A percentile compares a stretch with the other conserved stretches of the same genome.
phyloP scores from a whole-genome alignment of 2,329 filamentous ascomycete genomes.

The Pseudopyrenochaeta lycopersici region DNA sequence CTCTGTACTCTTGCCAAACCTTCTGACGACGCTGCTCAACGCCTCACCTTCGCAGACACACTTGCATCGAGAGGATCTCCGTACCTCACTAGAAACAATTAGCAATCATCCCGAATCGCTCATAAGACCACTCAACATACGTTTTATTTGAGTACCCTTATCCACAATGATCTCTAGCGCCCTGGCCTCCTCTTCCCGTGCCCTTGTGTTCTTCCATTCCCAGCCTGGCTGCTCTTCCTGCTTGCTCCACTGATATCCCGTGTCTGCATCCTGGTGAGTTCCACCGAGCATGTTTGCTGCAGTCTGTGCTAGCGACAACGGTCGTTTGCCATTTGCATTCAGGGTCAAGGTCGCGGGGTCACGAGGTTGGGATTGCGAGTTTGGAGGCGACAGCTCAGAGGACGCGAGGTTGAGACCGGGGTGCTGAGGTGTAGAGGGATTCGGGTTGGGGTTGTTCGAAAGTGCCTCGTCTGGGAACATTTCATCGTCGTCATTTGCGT shows the following conservation, averaged over 20 bases:
- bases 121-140: slow-evolving; percentile 23
- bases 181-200: slow-evolving; percentile 46
- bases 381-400: slow-evolving; percentile 64
- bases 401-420: slow-evolving; percentile 33
- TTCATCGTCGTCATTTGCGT: slow-evolving; percentile 47
- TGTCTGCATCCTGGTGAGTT: slow-evolving; percentile 31
- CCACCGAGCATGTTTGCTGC: slow-evolving; percentile 12
- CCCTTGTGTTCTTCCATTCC: slow-evolving; percentile 49
- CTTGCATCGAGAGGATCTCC: slow-evolving; percentile 48
- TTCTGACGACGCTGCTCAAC: slow-evolving; percentile 25
- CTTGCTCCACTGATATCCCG: slow-evolving; percentile 49
- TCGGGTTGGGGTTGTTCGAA: slow-evolving; percentile 17
- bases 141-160: slow-evolving; percentile 42
- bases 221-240: slow-evolving; percentile 49
- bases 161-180: slow-evolving; percentile 47
- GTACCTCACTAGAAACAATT: slow-evolving; percentile 37
- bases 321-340: slow-evolving; percentile 51
- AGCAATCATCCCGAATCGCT: slow-evolving; percentile 4
- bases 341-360: slow-evolving; percentile 30
- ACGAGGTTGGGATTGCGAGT: slow-evolving; percentile 55
- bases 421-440: slow-evolving; percentile 53
- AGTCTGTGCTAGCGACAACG: slow-evolving; percentile 28
- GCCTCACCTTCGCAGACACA: slow-evolving; percentile 33
- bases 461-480: slow-evolving; percentile 56
- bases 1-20: neutral